phyloP scores from a whole-genome alignment of 208 protist species.

The Crithidia thermophila region DNA sequence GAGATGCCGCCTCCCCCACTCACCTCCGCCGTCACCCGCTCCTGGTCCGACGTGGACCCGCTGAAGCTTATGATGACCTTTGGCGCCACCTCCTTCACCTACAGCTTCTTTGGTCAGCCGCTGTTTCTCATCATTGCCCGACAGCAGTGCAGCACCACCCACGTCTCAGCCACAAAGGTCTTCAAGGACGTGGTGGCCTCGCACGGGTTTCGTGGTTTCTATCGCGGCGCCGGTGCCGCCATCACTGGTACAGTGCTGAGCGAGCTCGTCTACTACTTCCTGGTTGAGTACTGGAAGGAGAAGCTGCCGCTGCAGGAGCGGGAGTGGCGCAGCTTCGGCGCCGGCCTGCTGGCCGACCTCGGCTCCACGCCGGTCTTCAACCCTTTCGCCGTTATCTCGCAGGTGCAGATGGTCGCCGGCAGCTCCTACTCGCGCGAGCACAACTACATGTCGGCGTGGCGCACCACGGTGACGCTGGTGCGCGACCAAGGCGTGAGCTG shows the following conservation, averaged over 20 bases:
- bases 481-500: conserved; percentile 57
- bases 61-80: conserved; percentile 68
- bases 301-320: conserved; percentile 58
- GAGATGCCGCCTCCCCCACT: conserved; percentile 25
- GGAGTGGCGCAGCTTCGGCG: conserved; percentile 74
- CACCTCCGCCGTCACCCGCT: conserved; percentile 78
- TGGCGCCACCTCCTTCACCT: conserved; percentile 62
- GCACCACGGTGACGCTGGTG: conserved; percentile 60
- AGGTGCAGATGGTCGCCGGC: conserved; percentile 88
- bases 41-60: conserved; percentile 80
- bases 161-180: conserved; percentile 46
- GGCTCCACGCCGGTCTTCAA: conserved; percentile 78
- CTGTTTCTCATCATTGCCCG: conserved; percentile 77
- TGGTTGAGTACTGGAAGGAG: conserved; percentile 81
- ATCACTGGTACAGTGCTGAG: conserved; percentile 74
- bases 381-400: conserved; percentile 79
- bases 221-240: conserved; percentile 64
- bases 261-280: conserved; percentile 76
- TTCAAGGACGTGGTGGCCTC: conserved; percentile 43
- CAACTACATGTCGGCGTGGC: conserved; percentile 72
- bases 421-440: conserved; percentile 57
- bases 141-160: conserved; percentile 66
- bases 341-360: conserved; percentile 70
- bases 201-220: conserved; percentile 64
- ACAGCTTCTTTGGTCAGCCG: conserved; percentile 70